Base-by-base conservation (phyloP, 2,329 filamentous ascomycete genomes). In the Nigrospora osmanthi region DNA sequence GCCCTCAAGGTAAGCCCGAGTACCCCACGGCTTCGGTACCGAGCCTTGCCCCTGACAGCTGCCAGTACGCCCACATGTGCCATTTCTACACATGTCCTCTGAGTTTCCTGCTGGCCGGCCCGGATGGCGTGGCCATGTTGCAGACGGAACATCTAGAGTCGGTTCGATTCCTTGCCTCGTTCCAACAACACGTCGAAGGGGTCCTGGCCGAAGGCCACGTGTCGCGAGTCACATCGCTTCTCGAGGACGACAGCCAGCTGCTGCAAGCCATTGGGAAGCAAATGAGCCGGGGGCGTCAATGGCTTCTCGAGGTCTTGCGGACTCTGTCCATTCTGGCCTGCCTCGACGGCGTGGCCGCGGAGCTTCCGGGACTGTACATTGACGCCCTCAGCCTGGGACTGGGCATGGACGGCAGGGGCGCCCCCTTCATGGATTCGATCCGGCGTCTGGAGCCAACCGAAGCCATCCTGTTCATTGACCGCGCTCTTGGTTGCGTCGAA, bases 21-120 rank as follows among this genome's bases (percentile, higher is more conserved):
- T 11, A n/a, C 35, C 12, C 16, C 15, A n/a, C n/a, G 6, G 17
- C 35, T 43, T 35, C 35, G 10, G 11, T 34, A 28, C 11, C 6
- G 14, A 39, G 11, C 13, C 19, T 38, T 49, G 47, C 45, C 37
- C 42, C 55, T 58, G 48, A 68, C 48, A 42, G 44, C 7, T 37
- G 19, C 12, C 60, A 88, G 77, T 93, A 91, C 64, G 80, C 83
- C 1, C 89, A 89, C 58, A 90, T 94, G 87, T 87, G 83, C 46
- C 85, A 89, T 59, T 91, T 87, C 57, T 91, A 88, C 54, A 85
- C 84, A 35, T 91, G 89, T 53, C 79, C 84, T 1, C 68, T 89
- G 4, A 87, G 81, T 49, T 61, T 88, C 4, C 72, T 91, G 32
- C 62, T 81, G 11, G 65, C 66, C 3, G 52, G 55, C 30, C n/a